Percentiles rank a stretch among this genome's conserved stretches.
phyloP scores from a whole-genome alignment of 441 rosid species.

The Adansonia rubrostipa region DNA sequence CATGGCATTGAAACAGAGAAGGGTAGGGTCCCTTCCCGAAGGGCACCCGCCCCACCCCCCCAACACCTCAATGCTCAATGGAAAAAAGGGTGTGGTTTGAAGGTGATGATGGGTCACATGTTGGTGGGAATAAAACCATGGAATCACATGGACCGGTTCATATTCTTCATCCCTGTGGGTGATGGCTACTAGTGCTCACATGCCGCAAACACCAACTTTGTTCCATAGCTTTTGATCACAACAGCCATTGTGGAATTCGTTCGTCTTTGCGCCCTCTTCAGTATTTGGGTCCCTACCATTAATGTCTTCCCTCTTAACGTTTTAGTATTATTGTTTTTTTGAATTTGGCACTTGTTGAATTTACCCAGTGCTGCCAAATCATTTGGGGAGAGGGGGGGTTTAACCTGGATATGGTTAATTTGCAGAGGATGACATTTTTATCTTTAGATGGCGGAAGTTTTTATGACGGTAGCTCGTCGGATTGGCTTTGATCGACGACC shows the following conservation, averaged over 20 bases:
- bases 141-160: slow-evolving; percentile 44
- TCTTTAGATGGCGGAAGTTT: not conserved
- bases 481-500: too few relatives aligned
- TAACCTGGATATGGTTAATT: not conserved
- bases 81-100: slow-evolving; percentile 9
- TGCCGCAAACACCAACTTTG: slow-evolving; percentile 37
- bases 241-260: slow-evolving; percentile 24
- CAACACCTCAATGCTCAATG: not conserved
- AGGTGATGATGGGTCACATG: slow-evolving; percentile 38
- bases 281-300: slow-evolving; percentile 43
- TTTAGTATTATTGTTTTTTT: not conserved
- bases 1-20: not conserved
- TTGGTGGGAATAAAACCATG: slow-evolving; percentile 34
- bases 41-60: not conserved
- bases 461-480: not conserved
- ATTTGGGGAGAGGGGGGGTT: not conserved
- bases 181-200: slow-evolving; percentile 37
- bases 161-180: slow-evolving; percentile 3
- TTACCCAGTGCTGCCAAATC: slow-evolving; percentile 11
- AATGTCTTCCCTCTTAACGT: not conserved
- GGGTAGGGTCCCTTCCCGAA: not conserved
- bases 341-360: not conserved
- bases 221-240: slow-evolving; percentile 32
- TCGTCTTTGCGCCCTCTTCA: slow-evolving; percentile 33
- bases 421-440: not conserved